Evolutionary conservation across 805 yeast species (phyloP), one percentile per base, ranked within the genome.

Genomic region (Tetrapisispora fleetii): DNA sequence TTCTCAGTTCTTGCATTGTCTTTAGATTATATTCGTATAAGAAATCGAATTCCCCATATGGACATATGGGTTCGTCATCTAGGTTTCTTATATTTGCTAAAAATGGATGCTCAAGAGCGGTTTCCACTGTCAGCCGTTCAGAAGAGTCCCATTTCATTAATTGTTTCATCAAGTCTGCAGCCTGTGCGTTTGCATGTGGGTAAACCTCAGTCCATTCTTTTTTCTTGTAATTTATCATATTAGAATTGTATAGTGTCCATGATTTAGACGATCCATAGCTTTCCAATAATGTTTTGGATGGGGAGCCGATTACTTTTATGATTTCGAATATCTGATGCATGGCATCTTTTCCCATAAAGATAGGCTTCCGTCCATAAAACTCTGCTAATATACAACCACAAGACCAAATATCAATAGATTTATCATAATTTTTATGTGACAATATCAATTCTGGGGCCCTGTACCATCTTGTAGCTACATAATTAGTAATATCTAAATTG

Each of bases 381-480:
- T 90, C 98, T 2, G 83, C 95, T 51, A 89, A 67, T 10, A 90
- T 88, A 60, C 97, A 90, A 1, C 97, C 98, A 10, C 83, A 79
- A 0, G 96, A 89, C 98, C 98, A 90, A 71, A 90, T 72, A 63
- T 90, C 98, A 43, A 90, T 83, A 2, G 78, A 73, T 49, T 83
- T 83, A 3, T 80, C 75, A 59, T 87, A 87, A 17, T 56, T 58
- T 46, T 72, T 74, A 49, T 76, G 72, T 11, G 85, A 75, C 33
- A 89, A 65, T 40, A 90, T 77, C 43, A 90, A 71, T 59, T 90
- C 98, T 0, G 98, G 98, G 0, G 97, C 96, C 41, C 98, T 72
- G 59, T 90, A 90, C 96, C 96, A 90, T 50, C 97, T 69, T 0
- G 97, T 90, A 0, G 96, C 96, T 22, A 90, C 96, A 60, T 90